Conservation (phyloP, 441 rosid genomes). For the Bocquillonia castaneifolia region DNA sequence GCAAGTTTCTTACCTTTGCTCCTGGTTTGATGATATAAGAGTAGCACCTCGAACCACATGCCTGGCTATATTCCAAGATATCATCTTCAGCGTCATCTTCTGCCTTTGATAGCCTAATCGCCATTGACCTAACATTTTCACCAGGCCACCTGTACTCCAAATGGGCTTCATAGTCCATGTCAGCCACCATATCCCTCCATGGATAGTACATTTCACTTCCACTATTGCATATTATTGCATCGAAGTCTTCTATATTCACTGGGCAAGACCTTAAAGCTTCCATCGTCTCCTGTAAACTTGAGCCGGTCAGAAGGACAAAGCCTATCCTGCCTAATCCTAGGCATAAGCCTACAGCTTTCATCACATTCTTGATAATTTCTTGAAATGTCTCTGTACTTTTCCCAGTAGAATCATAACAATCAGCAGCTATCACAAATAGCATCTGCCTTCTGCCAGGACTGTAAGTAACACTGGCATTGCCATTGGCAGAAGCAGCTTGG, state of each 20-base stretch:
- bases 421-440: conserved; percentile 63
- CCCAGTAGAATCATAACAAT: conserved; percentile 53
- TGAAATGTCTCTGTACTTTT: conserved; percentile 36
- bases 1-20: conserved; percentile 45
- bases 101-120: conserved; percentile 44
- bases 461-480: conserved; percentile 37
- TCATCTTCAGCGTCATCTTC: conserved; percentile 57
- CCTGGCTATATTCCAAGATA: conserved; percentile 38
- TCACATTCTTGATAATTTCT: conserved; percentile 52
- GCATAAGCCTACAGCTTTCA: conserved; percentile 53
- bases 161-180: conserved; percentile 66
- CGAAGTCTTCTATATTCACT: conserved; percentile 65
- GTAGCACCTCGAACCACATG: conserved; percentile 60
- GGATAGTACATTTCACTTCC: conserved; percentile 78
- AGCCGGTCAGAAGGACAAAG: conserved; percentile 61
- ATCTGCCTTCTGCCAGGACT: conserved; percentile 74
- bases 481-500: conserved; percentile 44
- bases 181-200: conserved; percentile 72
- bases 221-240: conserved; percentile 75
- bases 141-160: conserved; percentile 85
- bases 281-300: conserved; percentile 53
- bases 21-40: conserved; percentile 61
- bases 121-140: conserved; percentile 55
- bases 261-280: conserved; percentile 47
- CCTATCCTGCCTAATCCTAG: conserved; percentile 51